phyloP scores from a whole-genome alignment of 441 rosid genomes.

The Metrosideros polymorpha region DNA sequence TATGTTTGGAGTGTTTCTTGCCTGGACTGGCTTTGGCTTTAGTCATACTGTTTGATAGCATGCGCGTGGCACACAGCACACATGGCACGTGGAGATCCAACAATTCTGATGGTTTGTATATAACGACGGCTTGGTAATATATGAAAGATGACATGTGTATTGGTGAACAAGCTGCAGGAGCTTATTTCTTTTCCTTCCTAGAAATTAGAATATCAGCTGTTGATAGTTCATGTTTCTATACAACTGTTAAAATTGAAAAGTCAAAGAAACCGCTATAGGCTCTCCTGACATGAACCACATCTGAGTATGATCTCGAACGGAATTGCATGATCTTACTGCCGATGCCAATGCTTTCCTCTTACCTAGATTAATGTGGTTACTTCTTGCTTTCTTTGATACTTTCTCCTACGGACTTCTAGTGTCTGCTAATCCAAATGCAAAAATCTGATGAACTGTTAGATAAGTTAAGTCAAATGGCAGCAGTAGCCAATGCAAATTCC shows the following conservation, averaged over 20 bases:
- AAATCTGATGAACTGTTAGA: background rate
- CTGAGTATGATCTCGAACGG: background rate
- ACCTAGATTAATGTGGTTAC: background rate
- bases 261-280: background rate
- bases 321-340: background rate
- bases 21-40: background rate
- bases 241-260: background rate
- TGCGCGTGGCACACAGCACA: background rate
- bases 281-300: background rate
- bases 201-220: background rate
- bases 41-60: background rate
- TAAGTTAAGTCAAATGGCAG: background rate
- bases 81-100: background rate
- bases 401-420: background rate
- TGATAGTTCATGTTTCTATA: background rate
- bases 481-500: background rate
- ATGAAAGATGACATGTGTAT: background rate
- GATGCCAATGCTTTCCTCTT: background rate
- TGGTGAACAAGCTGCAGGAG: background rate
- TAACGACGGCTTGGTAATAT: background rate
- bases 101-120: background rate
- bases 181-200: background rate
- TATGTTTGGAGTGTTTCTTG: background rate
- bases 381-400: background rate
- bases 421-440: background rate